phyloP scores from a whole-genome alignment of 495 filamentous ascomycete species.

The Tuber indicum region DNA sequence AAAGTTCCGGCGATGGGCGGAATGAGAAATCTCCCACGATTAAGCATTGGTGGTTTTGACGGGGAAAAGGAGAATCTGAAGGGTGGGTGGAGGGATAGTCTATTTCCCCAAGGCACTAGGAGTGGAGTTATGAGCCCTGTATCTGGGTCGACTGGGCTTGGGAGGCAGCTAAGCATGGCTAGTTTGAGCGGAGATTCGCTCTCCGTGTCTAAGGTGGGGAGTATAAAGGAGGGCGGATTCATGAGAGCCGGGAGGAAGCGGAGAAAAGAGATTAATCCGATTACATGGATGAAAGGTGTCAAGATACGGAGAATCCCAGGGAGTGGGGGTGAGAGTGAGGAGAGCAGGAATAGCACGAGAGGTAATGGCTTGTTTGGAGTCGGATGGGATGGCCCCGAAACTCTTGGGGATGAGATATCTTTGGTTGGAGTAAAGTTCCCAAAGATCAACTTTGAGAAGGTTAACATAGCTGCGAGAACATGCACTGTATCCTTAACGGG shows the following conservation, averaged over 20 bases:
- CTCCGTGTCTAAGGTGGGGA: constrained; percentile 14
- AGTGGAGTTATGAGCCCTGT: constrained; percentile 28
- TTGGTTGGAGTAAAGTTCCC: constrained; percentile 73
- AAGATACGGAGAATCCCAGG: constrained; percentile 56
- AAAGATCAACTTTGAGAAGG: constrained; percentile 81
- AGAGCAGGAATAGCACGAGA: constrained; percentile 27
- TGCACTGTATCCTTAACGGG: constrained; percentile 73
- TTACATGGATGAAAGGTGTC: constrained; percentile 90
- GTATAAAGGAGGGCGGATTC: constrained; percentile 44
- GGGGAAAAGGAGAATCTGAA: constrained; percentile 19
- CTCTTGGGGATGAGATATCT: constrained; percentile 79
- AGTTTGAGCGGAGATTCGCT: constrained; percentile 12
- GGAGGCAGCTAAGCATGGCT: constrained; percentile 35
- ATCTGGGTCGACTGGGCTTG: constrained; percentile 25
- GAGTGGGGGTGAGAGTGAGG: constrained; percentile 25
- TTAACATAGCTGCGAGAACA: constrained; percentile 67
- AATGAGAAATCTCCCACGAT: constrained; percentile 29
- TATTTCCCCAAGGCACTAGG: constrained; percentile 44
- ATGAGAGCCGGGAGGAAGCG: constrained; percentile 53
- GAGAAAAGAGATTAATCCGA: constrained; percentile 62
- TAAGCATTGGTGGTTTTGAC: constrained; percentile 35
- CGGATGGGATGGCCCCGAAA: constrained; percentile 70
- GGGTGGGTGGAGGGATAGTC: constrained; percentile 23
- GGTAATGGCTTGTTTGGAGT: constrained; percentile 37
- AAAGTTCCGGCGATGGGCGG: constrained; percentile 25